A percentile compares a stretch with the other conserved stretches of the same genome.
Conservation (phyloP, 73 alveolate species). For the Halteria grandinella region DNA sequence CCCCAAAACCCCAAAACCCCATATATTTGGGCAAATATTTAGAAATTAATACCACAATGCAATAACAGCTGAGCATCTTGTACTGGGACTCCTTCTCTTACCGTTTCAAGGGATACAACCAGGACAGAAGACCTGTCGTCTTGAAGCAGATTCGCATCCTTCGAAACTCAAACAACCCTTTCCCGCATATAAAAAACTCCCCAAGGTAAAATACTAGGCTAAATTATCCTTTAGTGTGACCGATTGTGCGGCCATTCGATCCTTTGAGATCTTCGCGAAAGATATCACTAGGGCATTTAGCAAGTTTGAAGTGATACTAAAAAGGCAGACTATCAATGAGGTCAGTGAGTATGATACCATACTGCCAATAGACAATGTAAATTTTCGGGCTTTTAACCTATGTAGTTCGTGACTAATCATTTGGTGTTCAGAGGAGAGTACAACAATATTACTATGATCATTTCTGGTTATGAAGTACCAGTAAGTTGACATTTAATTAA, state of each 20-base stretch:
- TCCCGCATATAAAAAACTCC: conserved; percentile 24
- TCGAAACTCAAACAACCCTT: conserved; percentile 53
- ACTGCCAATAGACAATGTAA: conserved; percentile 29
- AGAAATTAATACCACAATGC: too few species aligned
- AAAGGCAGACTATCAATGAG: conserved; percentile 11
- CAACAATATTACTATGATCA: conserved; percentile 20
- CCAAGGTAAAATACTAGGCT: conserved; percentile 29
- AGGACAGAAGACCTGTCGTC: conserved; percentile 35
- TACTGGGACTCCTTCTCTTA: conserved; percentile 62
- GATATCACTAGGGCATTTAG: neutral
- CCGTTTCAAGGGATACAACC: conserved; percentile 50
- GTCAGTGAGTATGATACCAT: conserved; percentile 37
- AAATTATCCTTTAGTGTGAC: conserved; percentile 30
- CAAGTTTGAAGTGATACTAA: conserved; percentile 12
- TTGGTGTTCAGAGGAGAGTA: conserved; percentile 54
- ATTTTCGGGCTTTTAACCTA: neutral
- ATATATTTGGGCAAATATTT: too few species aligned
- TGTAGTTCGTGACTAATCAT: conserved; percentile 51
- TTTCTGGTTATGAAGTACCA: conserved; percentile 27
- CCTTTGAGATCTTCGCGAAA: conserved; percentile 49
- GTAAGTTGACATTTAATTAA: too few species aligned
- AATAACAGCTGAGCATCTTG: neutral
- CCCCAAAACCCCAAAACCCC: too few species aligned
- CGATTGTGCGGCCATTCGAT: conserved; percentile 56
- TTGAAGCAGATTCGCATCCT: conserved; percentile 25